Base-by-base conservation (phyloP, 2,329 filamentous ascomycete species). In the Cercospora sp. region DNA sequence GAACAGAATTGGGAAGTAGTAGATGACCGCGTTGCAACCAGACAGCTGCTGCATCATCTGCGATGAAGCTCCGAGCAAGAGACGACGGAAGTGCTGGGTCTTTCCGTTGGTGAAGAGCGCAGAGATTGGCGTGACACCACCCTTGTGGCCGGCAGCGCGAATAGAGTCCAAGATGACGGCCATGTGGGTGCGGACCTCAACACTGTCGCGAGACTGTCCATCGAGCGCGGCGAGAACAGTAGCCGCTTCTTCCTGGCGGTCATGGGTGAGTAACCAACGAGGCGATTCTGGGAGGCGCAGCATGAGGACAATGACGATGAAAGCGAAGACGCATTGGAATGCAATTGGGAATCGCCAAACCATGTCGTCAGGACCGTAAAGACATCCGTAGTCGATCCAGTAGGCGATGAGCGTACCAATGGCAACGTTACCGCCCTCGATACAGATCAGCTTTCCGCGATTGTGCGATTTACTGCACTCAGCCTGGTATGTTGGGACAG, bases 41-140 rank as follows among this genome's bases (percentile, higher is more conserved):
- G 83, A 84, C 7, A 89, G 79, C 71, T 90, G 88, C 75, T 89
- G 87, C 83, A 90, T 87, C 60, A 89, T 81, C 77, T 89, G 87
- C 6, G 83, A 84, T 7, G 82, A 84, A 0, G 85, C 82, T 2
- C 88, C 88, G 8, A 90, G 83, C 63, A 89, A 72, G 82, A 90
- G 88, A 42, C 88, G 84, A 7, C 88, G 85, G 79, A 89, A 86
- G 75, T 90, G 87, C 78, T 90, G 88, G 6, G 87, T 89, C 78
- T 87, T 88, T 69, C 88, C 88, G 60, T 83, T 82, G 1, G 87
- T 89, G 74, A 89, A 83, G 2, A 89, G 81, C 0, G 86, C 84
- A 68, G 83, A 85, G 75, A 85, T 79, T 1, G 79, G 79, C 8
- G 79, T 81, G 68, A 77, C 78, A 45, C 80, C 79, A 10, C 79